Percentiles rank a stretch among this genome's conserved stretches.
Conservation (phyloP, 2,329 filamentous ascomycete genomes). For the Colletotrichum sp. region DNA sequence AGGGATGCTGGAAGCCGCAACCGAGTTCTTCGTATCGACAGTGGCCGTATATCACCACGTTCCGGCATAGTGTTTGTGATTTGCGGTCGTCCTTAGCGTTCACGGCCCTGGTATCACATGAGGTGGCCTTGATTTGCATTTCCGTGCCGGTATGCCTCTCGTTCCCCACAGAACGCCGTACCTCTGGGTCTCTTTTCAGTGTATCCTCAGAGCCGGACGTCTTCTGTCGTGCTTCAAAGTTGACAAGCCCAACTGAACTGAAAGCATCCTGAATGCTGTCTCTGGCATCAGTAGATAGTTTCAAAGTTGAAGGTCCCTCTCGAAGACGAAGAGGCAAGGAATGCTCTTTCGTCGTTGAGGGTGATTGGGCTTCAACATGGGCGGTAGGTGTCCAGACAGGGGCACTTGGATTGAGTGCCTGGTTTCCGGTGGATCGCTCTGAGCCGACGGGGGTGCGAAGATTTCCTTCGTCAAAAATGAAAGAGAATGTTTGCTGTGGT, state of each 20-base stretch:
- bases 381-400: neutral
- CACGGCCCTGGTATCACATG: neutral
- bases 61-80: neutral
- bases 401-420: neutral
- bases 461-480: neutral
- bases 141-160: fast-evolving
- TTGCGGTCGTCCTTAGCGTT: neutral
- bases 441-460: fast-evolving
- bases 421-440: fast-evolving
- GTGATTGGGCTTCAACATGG: no score
- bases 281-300: no score
- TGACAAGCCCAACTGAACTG: no score
- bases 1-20: neutral
- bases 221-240: no score
- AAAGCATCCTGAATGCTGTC: no score
- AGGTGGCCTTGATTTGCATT: neutral
- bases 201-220: fast-evolving
- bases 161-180: fast-evolving
- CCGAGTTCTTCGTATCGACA: neutral
- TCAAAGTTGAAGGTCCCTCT: neutral
- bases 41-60: neutral
- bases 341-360: neutral
- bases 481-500: fast-evolving
- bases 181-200: fast-evolving
- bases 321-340: neutral